Evolutionary conservation across 176 grass and related monocot species (phyloP).

Genomic region (Aegilops longissima): DNA sequence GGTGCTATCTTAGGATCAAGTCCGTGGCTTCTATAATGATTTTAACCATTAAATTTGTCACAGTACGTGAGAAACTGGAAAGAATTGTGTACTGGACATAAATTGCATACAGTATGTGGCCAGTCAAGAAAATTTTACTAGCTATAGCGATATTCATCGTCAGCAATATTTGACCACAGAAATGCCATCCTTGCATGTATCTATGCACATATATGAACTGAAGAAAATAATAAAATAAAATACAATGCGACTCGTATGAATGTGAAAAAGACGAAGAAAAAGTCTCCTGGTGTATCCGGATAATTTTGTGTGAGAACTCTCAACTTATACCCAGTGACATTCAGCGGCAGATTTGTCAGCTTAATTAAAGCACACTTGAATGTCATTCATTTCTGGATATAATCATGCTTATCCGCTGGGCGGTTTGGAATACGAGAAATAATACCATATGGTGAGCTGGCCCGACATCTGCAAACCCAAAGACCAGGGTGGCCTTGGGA

Average conservation of each 20-base stretch:
- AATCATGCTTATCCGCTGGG: too few species aligned
- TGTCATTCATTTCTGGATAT: too few species aligned
- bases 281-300: conserved; percentile 74
- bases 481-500: too few species aligned
- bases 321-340: too few species aligned
- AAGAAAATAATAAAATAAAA: not conserved
- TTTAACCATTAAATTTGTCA: not conserved
- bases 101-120: not conserved
- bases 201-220: not conserved
- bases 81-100: not conserved
- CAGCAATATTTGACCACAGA: not conserved
- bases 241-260: not conserved
- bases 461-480: too few species aligned
- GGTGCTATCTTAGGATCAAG: not conserved
- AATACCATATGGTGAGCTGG: too few species aligned
- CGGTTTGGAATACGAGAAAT: too few species aligned
- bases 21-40: not conserved
- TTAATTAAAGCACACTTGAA: too few species aligned
- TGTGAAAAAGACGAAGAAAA: not conserved
- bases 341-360: too few species aligned
- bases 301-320: conserved; percentile 51
- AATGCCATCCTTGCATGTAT: not conserved
- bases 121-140: not conserved
- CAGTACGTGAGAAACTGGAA: not conserved
- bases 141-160: not conserved